Conservation (phyloP, 805 yeast genomes). For the Kuraishia ogatae region DNA sequence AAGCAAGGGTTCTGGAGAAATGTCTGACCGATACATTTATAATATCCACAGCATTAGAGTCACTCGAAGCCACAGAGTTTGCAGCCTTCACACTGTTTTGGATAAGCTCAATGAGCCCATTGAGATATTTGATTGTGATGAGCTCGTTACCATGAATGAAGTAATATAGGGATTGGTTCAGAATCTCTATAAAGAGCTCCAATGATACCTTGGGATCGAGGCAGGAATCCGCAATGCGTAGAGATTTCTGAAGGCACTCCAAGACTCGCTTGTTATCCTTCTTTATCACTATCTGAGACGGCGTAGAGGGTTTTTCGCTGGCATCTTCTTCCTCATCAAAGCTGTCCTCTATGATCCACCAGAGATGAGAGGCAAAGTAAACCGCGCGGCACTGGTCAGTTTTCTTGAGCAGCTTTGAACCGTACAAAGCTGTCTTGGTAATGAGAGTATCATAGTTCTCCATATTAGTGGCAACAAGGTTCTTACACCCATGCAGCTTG, state of each 20-base stretch:
- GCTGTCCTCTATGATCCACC: slow-evolving; percentile 76
- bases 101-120: slow-evolving; percentile 80
- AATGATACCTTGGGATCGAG: slow-evolving; percentile 70
- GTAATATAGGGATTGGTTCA: slow-evolving; percentile 79
- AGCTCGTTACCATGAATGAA: slow-evolving; percentile 70
- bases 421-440: slow-evolving; percentile 78
- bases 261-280: slow-evolving; percentile 62
- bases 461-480: slow-evolving; percentile 24
- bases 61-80: slow-evolving; percentile 9
- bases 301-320: slow-evolving; percentile 6
- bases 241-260: slow-evolving; percentile 83
- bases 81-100: slow-evolving; percentile 43
- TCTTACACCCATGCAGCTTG: slow-evolving; percentile 32
- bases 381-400: slow-evolving; percentile 94
- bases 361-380: slow-evolving; percentile 78
- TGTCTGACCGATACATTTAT: slow-evolving; percentile 35
- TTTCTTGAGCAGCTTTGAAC: slow-evolving; percentile 80
- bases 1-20: slow-evolving; percentile 65
- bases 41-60: slow-evolving; percentile 10
- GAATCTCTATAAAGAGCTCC: slow-evolving; percentile 82
- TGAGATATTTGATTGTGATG: slow-evolving; percentile 68
- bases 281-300: slow-evolving; percentile 16
- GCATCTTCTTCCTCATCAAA: slow-evolving; percentile 22
- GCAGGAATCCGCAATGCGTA: slow-evolving; percentile 90
- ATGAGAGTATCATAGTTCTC: slow-evolving; percentile 79